A percentile compares a stretch with the other conserved stretches of the same genome.
These are phyloP conservation scores for Crithidia acanthocephali DNA, from an alignment of 208 protist genomes.

Conservation along the genomic window DNA sequence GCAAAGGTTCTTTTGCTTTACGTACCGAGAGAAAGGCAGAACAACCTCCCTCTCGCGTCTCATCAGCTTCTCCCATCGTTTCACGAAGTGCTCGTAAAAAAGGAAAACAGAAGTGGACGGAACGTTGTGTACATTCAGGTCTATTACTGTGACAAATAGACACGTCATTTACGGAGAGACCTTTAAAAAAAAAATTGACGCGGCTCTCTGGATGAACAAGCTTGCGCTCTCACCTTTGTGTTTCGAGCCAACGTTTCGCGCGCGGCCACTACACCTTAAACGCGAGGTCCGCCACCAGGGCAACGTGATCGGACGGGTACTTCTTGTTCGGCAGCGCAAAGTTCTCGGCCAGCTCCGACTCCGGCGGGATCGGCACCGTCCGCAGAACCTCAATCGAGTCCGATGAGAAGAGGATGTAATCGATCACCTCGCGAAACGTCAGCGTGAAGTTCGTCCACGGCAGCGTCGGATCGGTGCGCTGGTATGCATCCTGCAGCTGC, in stretches of 20 bases:
- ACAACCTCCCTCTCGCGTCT: too few relatives aligned
- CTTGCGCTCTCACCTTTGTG: too few relatives aligned
- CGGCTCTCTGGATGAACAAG: neutral
- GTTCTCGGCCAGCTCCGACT: constrained; percentile 72
- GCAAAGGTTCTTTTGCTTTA: too few relatives aligned
- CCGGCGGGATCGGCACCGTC: constrained; percentile 79
- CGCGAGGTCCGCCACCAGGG: constrained; percentile 82
- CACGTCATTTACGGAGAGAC: too few relatives aligned
- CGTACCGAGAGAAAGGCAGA: too few relatives aligned
- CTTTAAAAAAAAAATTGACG: neutral
- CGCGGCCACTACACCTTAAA: constrained; percentile 10
- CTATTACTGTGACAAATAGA: too few relatives aligned
- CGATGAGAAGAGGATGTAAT: constrained; percentile 87
- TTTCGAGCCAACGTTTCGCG: neutral
- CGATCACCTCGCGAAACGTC: constrained; percentile 89
- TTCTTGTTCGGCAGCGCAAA: constrained; percentile 86
- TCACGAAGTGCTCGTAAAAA: too few relatives aligned
- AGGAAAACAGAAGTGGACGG: too few relatives aligned
- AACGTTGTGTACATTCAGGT: too few relatives aligned
- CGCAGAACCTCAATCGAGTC: constrained; percentile 63
- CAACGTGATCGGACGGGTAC: constrained; percentile 91
- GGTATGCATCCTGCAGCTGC: constrained; percentile 64
- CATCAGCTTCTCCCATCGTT: too few relatives aligned
- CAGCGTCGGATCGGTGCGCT: constrained; percentile 53
- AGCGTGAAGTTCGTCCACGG: constrained; percentile 92